Evolutionary conservation across 2,329 filamentous ascomycete species (phyloP), one percentile per base, ranked within the genome.

Genomic region (Scopulariopsis brevicaulis): DNA sequence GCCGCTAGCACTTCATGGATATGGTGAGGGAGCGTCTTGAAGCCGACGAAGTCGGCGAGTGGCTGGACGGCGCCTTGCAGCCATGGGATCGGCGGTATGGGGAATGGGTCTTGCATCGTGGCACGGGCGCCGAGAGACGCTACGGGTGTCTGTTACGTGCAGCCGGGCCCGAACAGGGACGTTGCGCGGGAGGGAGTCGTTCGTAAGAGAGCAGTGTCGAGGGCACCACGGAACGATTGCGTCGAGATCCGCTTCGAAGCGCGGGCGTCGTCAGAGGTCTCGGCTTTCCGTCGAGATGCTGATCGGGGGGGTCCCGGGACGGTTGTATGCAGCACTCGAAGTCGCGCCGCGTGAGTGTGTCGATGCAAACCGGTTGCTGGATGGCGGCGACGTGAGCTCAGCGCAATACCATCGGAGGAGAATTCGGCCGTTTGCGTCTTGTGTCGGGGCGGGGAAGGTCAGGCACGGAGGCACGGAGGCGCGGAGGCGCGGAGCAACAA

Each of bases 1-100:
- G 85, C 83, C 62, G 83, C 72, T 58, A 89, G 61, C 55, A 93
- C 79, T 71, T 95, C 88, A 74, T 94, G 89, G 65, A 89, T 77
- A 71, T 95, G 90, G 54, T 87, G 73, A 18, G 88, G 86, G 22
- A 94, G 79, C 6, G 86, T 85, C 10, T 81, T 75, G 53, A 93
- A 75, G 56, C 74, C 71, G 59, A 87, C 73, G 60, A 73, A 74
- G 64, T 87, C 79, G 61, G 87, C 84, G 67, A 83, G 76, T 18
- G 87, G 87, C 68, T 85, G 77, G 55, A 85, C 72, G 59, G 82
- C 77, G 59, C 74, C 69, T 64, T 73, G 75, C 57, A 84, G 73
- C 67, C 78, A 79, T 56, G 85, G 84, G 43, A 81, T 71, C 22
- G 83, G 79, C 59, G 80, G 72, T 62, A 89, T 74, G 58, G 84